These are phyloP conservation scores for Fusarium sp. DNA, from an alignment of 2,329 filamentous ascomycete genomes.

Conservation along the genomic window DNA sequence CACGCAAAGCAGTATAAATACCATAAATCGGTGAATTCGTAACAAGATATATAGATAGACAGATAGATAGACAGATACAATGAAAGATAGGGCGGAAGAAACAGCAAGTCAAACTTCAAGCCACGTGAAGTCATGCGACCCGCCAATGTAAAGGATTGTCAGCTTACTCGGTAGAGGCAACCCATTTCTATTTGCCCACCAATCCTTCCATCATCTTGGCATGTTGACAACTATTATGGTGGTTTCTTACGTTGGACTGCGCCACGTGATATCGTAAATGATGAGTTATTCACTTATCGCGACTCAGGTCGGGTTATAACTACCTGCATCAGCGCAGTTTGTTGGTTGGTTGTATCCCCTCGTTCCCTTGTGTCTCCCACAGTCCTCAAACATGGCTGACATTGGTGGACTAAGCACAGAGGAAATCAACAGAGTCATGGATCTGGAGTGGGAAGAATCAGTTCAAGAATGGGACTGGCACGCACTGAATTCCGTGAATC, in stretches of 20 bases:
- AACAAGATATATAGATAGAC: background rate
- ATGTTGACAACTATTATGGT: background rate
- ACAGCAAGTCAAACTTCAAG: background rate
- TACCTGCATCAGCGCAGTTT: background rate
- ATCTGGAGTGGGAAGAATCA: constrained; percentile 24
- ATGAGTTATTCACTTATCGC: background rate
- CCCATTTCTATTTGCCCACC: background rate
- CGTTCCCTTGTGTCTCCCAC: background rate
- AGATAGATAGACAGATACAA: background rate
- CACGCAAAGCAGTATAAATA: background rate
- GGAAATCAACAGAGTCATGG: constrained; percentile 24
- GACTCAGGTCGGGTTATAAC: background rate
- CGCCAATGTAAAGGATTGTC: background rate
- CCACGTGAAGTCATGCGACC: background rate
- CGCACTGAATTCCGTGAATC: constrained; percentile 5
- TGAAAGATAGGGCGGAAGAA: background rate
- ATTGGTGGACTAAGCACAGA: constrained; percentile 12
- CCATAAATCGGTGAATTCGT: background rate
- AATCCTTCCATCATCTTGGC: background rate
- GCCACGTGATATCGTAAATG: constrained; percentile 21
- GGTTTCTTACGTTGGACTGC: constrained; percentile 9
- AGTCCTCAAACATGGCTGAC: background rate
- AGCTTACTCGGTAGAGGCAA: background rate
- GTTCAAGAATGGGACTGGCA: constrained; percentile 21
- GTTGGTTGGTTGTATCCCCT: background rate